Percentiles rank a stretch among this genome's conserved stretches.
phyloP scores from a whole-genome alignment of 495 filamentous ascomycete genomes.

The Neurospora intermedia region DNA sequence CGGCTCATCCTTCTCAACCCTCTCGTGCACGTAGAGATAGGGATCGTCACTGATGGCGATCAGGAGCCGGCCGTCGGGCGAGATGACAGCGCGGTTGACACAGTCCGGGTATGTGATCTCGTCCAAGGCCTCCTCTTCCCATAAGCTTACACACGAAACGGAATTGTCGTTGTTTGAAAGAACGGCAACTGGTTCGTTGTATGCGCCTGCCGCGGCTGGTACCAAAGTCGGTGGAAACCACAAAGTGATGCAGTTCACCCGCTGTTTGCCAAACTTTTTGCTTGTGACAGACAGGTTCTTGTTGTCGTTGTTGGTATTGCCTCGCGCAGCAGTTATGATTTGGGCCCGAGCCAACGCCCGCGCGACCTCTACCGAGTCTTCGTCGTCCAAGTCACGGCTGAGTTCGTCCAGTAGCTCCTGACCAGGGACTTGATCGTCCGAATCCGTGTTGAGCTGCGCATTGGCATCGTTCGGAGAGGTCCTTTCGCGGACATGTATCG shows the following conservation, averaged over 20 bases:
- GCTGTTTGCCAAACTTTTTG: constrained; percentile 34
- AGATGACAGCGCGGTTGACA: constrained; percentile 89
- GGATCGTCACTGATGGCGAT: constrained; percentile 79
- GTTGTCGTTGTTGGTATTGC: constrained; percentile 9
- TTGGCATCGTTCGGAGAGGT: constrained; percentile 19
- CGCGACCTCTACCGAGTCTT: neutral
- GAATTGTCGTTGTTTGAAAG: constrained; percentile 79
- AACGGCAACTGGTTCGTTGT: constrained; percentile 36
- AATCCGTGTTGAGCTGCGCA: constrained; percentile 31
- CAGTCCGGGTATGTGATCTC: constrained; percentile 61
- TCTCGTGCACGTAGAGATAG: constrained; percentile 68
- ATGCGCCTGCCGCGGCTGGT: constrained; percentile 20
- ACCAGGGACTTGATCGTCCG: constrained; percentile 51
- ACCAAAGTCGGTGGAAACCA: constrained; percentile 33
- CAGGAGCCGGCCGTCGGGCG: constrained; percentile 72
- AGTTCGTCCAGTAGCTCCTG: neutral
- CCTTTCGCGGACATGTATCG: constrained; percentile 50
- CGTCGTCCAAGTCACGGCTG: constrained; percentile 31
- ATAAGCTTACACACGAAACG: constrained; percentile 65
- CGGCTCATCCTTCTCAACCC: constrained; percentile 9
- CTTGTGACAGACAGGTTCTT: constrained; percentile 29
- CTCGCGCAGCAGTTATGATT: constrained; percentile 9
- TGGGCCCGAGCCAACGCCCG: constrained; percentile 11
- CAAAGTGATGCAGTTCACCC: constrained; percentile 46
- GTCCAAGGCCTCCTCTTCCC: constrained; percentile 40